Base-by-base conservation (phyloP, 2,329 filamentous ascomycete species). In the Clarireedia monteithiana region DNA sequence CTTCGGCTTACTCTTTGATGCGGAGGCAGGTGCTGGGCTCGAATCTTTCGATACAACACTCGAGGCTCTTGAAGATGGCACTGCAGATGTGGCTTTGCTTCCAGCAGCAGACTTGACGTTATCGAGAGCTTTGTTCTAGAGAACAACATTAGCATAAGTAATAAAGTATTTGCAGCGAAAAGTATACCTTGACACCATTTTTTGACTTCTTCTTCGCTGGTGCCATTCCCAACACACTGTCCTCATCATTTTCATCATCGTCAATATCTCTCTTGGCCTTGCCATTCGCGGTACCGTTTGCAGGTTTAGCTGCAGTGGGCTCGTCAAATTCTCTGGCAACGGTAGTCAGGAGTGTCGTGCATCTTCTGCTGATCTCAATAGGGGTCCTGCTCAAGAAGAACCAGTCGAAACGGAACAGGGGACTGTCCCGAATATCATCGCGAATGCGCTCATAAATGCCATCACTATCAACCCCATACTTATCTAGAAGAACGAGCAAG, bases 321-420 rank as follows among this genome's bases (percentile, higher is more conserved):
- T 87, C 84, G 68, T 96, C 92, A 71, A 96, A 96, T 73, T 99
- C 94, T 72, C 94, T 88, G 52, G 94, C 88, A 48, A 99, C 90
- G 0, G 94, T 95, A 38, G 92, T 95, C 61, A 99, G 83, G 52
- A 99, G 80, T 1, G 95, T 99, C 34, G 89, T 95, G 74, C 94
- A 97, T 52, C 95, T 84, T 65, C 94, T 85, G 59, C 90, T 88
- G 64, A 99, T 87, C 73, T 99, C 94, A 50, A 91, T 85, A 0
- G 94, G 90, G 4, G 92, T 99, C 47, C 94, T 84, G 70, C 89
- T 95, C 42, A 99, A 80, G 78, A 99, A 96, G 76, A 99, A 99
- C 95, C 95, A 99, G 70, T 99, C 94, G 67, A 99, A 99, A 40
- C 94, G 85, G 80, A 99, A 99, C 3, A 99, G 77, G 9, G 94